Percentiles rank a stretch among this genome's conserved stretches.
phyloP scores from a whole-genome alignment of 2,329 filamentous ascomycete genomes.

The Sarocladium brachiariae region DNA sequence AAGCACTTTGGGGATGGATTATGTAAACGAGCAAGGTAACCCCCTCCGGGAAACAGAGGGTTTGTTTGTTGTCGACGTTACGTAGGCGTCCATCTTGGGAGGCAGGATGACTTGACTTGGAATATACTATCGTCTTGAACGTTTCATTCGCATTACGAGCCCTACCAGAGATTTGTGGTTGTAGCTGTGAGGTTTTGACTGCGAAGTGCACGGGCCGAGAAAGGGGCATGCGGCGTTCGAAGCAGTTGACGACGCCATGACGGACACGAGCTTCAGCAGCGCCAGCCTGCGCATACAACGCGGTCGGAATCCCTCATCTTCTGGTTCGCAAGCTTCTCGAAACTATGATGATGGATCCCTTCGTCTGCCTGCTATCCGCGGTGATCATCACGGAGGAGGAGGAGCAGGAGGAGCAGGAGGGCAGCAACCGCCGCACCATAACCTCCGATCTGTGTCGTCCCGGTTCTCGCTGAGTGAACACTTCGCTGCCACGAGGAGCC shows the following conservation, averaged over 20 bases:
- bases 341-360: conserved; percentile 1
- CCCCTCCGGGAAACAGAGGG: no score
- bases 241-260: no score
- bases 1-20: background rate
- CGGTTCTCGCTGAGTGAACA: conserved; percentile 41
- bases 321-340: background rate
- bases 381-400: background rate
- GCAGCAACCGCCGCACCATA: conserved; percentile 14
- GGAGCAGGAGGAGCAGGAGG: background rate
- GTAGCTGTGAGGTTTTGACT: no score
- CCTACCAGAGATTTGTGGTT: no score
- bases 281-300: conserved; percentile 24
- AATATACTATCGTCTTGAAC: no score
- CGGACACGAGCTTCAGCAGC: conserved; percentile 18
- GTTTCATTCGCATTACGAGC: no score
- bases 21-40: conserved; percentile 1
- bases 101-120: background rate
- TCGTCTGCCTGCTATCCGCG: background rate
- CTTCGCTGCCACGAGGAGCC: conserved; percentile 38
- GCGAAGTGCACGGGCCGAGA: no score
- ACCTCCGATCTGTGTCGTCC: conserved; percentile 30
- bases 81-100: background rate
- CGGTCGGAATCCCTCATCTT: conserved; percentile 19
- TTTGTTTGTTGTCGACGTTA: background rate
- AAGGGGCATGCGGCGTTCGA: no score